Evolutionary conservation across 805 yeast species (phyloP).

Genomic region (Wilhelminamyces savonicus): DNA sequence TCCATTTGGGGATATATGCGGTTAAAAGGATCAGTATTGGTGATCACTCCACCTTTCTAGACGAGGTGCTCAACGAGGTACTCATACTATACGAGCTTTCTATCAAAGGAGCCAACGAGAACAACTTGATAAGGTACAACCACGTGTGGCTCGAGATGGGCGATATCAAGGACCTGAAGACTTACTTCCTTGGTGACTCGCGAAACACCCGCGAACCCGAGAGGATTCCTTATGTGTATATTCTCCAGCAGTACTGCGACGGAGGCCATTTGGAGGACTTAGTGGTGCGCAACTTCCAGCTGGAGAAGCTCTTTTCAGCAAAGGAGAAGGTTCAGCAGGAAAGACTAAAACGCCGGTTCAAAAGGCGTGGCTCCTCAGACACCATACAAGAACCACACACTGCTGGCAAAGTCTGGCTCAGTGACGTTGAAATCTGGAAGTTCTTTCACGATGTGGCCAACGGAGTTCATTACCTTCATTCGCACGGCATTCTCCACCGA

Average conservation of each 20-base stretch:
- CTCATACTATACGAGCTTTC: conserved; percentile 55
- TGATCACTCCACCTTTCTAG: conserved; percentile 60
- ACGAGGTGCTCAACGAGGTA: conserved; percentile 72
- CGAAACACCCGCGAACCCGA: conserved; percentile 7
- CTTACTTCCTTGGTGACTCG: conserved; percentile 16
- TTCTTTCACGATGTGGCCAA: conserved; percentile 61
- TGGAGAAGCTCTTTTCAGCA: conserved; percentile 14
- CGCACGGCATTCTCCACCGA: conserved; percentile 73
- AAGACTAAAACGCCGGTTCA: conserved; percentile 14
- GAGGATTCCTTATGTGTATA: conserved; percentile 64
- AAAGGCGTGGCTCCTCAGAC: background rate
- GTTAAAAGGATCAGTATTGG: conserved; percentile 83
- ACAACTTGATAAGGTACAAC: conserved; percentile 73
- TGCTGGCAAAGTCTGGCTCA: conserved; percentile 29
- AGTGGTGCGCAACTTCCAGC: conserved; percentile 16
- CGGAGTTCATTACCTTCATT: conserved; percentile 71
- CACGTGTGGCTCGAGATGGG: conserved; percentile 87
- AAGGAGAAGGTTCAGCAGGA: conserved; percentile 23
- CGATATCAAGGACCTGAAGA: conserved; percentile 42
- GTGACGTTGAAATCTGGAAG: conserved; percentile 56
- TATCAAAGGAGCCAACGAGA: conserved; percentile 34
- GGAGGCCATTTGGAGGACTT: conserved; percentile 83
- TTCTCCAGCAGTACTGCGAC: conserved; percentile 79
- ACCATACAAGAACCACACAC: background rate
- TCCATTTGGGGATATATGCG: conserved; percentile 74